phyloP scores from a whole-genome alignment of 148 eudicot genomes.

The Pharnaceum exiguum region DNA sequence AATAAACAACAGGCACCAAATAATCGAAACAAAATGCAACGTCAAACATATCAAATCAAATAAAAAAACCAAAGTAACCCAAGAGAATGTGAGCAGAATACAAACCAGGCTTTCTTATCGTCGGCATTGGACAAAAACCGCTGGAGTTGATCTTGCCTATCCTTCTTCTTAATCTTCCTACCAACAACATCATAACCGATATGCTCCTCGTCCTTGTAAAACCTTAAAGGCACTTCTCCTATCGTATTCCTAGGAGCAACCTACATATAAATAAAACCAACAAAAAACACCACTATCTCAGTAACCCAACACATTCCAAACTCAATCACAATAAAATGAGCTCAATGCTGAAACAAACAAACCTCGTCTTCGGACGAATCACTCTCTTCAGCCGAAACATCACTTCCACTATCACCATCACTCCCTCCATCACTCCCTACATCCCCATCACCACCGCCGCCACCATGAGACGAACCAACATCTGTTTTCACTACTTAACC shows the following conservation, averaged over 20 bases:
- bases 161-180: constrained; percentile 87
- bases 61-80: neutral
- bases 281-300: constrained; percentile 1
- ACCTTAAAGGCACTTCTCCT: constrained; percentile 87
- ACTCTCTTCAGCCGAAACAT: constrained; percentile 70
- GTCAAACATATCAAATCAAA: neutral
- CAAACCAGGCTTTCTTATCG: constrained; percentile 74
- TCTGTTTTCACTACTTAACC: constrained; percentile 15
- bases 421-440: constrained; percentile 21
- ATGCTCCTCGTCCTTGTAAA: constrained; percentile 94
- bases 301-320: neutral
- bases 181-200: constrained; percentile 86
- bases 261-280: constrained; percentile 21
- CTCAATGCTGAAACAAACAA: neutral
- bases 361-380: constrained; percentile 99
- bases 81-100: constrained; percentile 1
- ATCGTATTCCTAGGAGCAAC: constrained; percentile 91
- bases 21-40: no score
- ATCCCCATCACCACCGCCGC: constrained; percentile 14
- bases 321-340: neutral
- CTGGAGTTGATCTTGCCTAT: constrained; percentile 57
- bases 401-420: constrained; percentile 42
- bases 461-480: constrained; percentile 16
- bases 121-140: constrained; percentile 68
- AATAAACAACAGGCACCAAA: no score